These are phyloP conservation scores for Fusarium lyarnte DNA, from an alignment of 2,329 filamentous ascomycete genomes.

Conservation along the genomic window DNA sequence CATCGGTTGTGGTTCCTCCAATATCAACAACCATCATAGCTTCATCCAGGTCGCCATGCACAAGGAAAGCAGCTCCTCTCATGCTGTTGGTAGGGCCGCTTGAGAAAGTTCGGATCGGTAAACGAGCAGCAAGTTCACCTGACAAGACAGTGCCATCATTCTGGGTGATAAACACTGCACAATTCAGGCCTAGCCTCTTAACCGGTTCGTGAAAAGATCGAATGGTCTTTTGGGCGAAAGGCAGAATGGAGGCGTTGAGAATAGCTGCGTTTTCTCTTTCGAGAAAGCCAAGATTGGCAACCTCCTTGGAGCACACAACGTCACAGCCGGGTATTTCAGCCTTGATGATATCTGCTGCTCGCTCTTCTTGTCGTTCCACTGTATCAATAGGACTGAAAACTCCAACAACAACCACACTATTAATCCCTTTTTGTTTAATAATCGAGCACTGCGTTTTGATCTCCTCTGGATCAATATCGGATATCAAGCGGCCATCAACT, in stretches of 20 bases:
- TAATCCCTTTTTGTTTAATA: slow-evolving; percentile 56
- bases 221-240: slow-evolving; percentile 67
- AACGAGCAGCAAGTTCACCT: slow-evolving; percentile 60
- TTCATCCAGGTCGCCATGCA: slow-evolving; percentile 49
- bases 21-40: slow-evolving; percentile 71
- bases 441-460: slow-evolving; percentile 52
- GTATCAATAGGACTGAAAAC: slow-evolving; percentile 65
- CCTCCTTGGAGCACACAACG: slow-evolving; percentile 61
- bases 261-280: slow-evolving; percentile 73
- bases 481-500: slow-evolving; percentile 60
- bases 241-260: slow-evolving; percentile 69
- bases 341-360: slow-evolving; percentile 54
- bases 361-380: slow-evolving; percentile 59
- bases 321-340: slow-evolving; percentile 53
- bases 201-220: slow-evolving; percentile 64
- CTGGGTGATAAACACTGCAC: slow-evolving; percentile 69
- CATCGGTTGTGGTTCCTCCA: slow-evolving; percentile 73
- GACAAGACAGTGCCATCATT: slow-evolving; percentile 71
- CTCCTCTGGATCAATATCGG: slow-evolving; percentile 54
- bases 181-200: slow-evolving; percentile 57
- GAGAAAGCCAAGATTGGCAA: slow-evolving; percentile 64
- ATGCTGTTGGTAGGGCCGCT: slow-evolving; percentile 72
- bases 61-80: slow-evolving; percentile 69
- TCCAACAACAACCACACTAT: slow-evolving; percentile 58
- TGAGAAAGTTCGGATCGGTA: slow-evolving; percentile 70